Evolutionary conservation across 2,329 filamentous ascomycete species (phyloP).

Genomic region (Penicillium sclerotiorum): DNA sequence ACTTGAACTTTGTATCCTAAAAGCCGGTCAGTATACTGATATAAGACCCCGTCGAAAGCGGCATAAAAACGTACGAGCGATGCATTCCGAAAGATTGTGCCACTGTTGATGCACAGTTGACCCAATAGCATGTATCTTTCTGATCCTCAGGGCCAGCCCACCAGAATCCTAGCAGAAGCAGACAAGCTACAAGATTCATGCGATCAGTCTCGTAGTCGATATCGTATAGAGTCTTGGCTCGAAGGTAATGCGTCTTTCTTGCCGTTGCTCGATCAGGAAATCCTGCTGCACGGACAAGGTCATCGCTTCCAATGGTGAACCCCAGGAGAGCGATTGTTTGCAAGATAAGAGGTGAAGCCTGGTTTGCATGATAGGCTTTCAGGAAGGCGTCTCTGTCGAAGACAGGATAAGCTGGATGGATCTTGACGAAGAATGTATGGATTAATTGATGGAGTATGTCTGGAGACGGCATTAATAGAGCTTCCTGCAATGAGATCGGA

Average conservation of each 20-base stretch:
- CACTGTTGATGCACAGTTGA: conserved; percentile 17
- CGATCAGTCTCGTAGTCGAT: conserved; percentile 23
- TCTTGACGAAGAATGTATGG: conserved; percentile 23
- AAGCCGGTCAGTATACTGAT: neutral
- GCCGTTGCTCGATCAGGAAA: conserved; percentile 24
- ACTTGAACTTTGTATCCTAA: conserved; percentile 2
- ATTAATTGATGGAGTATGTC: conserved; percentile 22
- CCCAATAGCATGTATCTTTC: conserved; percentile 26
- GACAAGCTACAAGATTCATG: conserved; percentile 19
- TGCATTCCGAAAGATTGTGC: conserved; percentile 26
- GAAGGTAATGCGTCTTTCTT: conserved; percentile 24
- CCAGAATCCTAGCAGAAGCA: conserved; percentile 27
- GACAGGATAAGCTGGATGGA: conserved; percentile 26
- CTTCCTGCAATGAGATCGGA: conserved; percentile 10
- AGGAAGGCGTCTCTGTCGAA: conserved; percentile 22
- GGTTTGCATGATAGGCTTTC: conserved; percentile 13
- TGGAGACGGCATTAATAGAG: conserved; percentile 15
- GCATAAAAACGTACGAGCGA: conserved; percentile 15
- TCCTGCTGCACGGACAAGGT: conserved; percentile 18
- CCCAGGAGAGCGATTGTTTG: conserved; percentile 18
- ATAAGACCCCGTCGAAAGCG: neutral
- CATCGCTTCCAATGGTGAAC: conserved; percentile 12
- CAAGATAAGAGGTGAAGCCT: conserved; percentile 20
- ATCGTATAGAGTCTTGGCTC: conserved; percentile 29
- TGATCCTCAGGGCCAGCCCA: conserved; percentile 26